Evolutionary conservation across 176 grass and related monocot species (phyloP).

Genomic region (Bolboschoenus planiculmis): DNA sequence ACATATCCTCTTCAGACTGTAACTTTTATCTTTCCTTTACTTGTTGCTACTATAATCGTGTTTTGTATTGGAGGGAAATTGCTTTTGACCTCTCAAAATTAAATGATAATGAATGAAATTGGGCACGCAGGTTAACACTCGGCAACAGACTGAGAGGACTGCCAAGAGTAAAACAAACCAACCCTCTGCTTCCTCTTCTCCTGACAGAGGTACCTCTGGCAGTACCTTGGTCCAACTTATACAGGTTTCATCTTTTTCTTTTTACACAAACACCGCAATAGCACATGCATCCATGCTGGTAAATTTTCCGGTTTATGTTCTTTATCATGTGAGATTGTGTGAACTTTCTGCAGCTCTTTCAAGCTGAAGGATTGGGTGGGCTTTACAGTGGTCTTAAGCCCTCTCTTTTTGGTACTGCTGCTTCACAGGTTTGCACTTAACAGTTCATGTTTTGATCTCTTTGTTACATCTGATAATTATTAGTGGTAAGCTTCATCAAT

Average conservation of each 20-base stretch:
- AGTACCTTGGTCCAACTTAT: constrained; percentile 70
- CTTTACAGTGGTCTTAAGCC: constrained; percentile 94
- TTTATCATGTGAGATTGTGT: not conserved
- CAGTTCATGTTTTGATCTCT: not conserved
- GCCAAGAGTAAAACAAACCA: constrained; percentile 29
- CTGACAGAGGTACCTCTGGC: not conserved
- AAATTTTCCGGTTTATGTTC: not conserved
- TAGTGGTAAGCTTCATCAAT: not conserved
- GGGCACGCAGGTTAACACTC: constrained; percentile 68
- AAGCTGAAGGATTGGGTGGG: constrained; percentile 78
- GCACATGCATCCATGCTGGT: not conserved
- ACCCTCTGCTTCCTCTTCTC: not conserved
- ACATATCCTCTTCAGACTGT: constrained; percentile 91
- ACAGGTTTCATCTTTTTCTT: constrained; percentile 38
- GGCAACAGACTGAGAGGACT: constrained; percentile 89
- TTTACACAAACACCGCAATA: not conserved
- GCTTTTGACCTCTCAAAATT: not conserved
- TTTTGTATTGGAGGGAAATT: not conserved
- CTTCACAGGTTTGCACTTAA: constrained; percentile 56
- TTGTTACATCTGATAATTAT: not conserved
- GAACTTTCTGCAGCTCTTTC: constrained; percentile 46
- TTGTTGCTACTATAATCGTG: not conserved
- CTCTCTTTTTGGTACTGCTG: constrained; percentile 80
- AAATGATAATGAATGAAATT: not conserved
- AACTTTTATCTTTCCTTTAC: not conserved